Evolutionary conservation across 495 filamentous ascomycete genomes (phyloP).

Genomic region (Podospora conica): DNA sequence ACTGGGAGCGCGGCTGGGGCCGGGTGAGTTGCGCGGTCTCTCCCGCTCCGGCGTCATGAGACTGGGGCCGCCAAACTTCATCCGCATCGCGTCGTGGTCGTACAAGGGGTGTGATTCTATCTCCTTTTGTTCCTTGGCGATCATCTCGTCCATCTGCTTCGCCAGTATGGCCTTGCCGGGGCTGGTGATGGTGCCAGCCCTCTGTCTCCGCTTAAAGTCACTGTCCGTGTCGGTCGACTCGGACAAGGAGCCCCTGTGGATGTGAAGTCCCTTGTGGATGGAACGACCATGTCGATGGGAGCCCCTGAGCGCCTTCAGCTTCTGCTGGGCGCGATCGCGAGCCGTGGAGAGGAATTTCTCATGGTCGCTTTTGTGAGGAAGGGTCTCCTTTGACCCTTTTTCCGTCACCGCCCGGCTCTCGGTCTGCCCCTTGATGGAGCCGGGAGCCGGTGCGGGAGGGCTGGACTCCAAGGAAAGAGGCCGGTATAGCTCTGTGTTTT

Average conservation of each 20-base stretch:
- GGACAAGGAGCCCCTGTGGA: slow-evolving; percentile 36
- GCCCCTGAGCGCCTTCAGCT: slow-evolving; percentile 42
- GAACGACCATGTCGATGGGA: slow-evolving; percentile 40
- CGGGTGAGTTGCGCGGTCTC: slow-evolving; percentile 13
- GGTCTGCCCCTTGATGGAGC: slow-evolving; percentile 21
- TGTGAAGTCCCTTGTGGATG: slow-evolving; percentile 35
- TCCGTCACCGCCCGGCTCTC: slow-evolving; percentile 12
- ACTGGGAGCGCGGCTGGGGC: slow-evolving; percentile 13
- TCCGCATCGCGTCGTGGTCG: slow-evolving; percentile 23
- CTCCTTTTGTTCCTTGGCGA: slow-evolving; percentile 46
- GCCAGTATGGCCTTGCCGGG: slow-evolving; percentile 52
- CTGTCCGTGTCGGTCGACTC: slow-evolving; percentile 44
- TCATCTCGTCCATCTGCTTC: slow-evolving; percentile 62
- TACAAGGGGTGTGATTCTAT: slow-evolving; percentile 26
- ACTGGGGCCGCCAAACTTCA: slow-evolving; percentile 25
- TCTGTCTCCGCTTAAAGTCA: slow-evolving; percentile 33
- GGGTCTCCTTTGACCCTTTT: slow-evolving; percentile 11
- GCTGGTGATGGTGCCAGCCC: slow-evolving; percentile 33
- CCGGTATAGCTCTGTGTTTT: slow-evolving; percentile 20
- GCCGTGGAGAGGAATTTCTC: slow-evolving; percentile 30
- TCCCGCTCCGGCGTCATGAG: slow-evolving; percentile 29
- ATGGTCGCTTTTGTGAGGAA: slow-evolving; percentile 21
- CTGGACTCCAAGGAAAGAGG: slow-evolving; percentile 15
- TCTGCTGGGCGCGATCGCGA: slow-evolving; percentile 43
- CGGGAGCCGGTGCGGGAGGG: slow-evolving; percentile 14